Percentiles rank a stretch among this genome's conserved stretches.
Conservation (phyloP, 345 rosid genomes). For the Citrus sinensis region DNA sequence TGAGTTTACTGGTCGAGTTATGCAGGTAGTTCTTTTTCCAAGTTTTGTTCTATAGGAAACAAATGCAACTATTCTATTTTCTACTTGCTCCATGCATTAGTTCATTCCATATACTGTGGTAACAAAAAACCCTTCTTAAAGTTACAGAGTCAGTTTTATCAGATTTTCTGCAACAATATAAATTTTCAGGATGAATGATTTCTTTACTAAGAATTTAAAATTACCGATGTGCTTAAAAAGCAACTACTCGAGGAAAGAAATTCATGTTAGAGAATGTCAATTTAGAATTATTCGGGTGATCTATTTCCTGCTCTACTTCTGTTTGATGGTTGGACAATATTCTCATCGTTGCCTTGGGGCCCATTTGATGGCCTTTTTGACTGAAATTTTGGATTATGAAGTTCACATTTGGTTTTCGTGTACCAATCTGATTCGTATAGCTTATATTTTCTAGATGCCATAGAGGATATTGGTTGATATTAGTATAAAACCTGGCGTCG, state of each 20-base stretch:
- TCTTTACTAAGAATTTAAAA: neutral
- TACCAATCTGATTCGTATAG: neutral
- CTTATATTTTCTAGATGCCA: neutral
- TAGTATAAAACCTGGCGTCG: neutral
- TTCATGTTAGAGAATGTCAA: neutral
- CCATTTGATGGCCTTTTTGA: neutral
- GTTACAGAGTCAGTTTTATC: neutral
- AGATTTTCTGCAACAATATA: neutral
- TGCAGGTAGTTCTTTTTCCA: conserved; percentile 64
- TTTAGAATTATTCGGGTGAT: neutral
- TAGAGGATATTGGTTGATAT: neutral
- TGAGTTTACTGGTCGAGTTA: conserved; percentile 97
- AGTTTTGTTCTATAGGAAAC: neutral
- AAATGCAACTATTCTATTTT: neutral
- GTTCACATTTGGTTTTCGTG: neutral
- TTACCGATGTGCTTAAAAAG: neutral
- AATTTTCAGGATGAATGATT: neutral
- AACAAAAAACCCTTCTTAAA: neutral
- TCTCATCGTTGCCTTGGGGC: neutral
- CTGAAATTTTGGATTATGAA: neutral
- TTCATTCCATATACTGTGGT: neutral
- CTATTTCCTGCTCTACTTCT: neutral
- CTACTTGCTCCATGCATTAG: neutral
- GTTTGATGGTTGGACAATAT: neutral
- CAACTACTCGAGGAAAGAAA: neutral